These are phyloP conservation scores for Diaporthe velutina DNA, from an alignment of 2,329 filamentous ascomycete genomes.

Conservation along the genomic window DNA sequence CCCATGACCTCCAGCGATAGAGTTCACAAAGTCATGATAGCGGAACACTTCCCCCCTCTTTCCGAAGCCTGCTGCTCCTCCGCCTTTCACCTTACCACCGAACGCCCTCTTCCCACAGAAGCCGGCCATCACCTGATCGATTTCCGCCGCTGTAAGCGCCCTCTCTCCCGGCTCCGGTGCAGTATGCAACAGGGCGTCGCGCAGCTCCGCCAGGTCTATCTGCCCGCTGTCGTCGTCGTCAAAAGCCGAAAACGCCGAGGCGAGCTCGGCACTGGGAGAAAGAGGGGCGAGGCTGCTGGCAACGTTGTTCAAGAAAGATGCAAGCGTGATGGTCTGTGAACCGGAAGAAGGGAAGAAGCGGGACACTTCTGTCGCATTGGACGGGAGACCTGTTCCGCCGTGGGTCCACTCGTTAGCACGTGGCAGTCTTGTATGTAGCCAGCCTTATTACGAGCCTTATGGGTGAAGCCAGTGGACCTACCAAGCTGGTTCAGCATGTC, in stretches of 20 bases:
- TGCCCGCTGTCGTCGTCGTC: constrained; percentile 97
- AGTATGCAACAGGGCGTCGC: constrained; percentile 86
- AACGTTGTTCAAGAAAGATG: constrained; percentile 86
- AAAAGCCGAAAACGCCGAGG: constrained; percentile 93
- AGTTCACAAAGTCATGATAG: constrained; percentile 91
- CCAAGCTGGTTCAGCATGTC: constrained; percentile 91
- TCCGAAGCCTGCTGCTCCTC: constrained; percentile 63
- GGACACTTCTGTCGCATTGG: constrained; percentile 77
- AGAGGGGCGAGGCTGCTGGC: constrained; percentile 80
- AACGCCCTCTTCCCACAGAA: constrained; percentile 90
- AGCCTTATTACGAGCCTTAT: constrained; percentile 16
- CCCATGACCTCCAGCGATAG: constrained; percentile 68
- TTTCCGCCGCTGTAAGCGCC: constrained; percentile 76
- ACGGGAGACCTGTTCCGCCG: constrained; percentile 74
- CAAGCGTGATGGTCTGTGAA: constrained; percentile 80
- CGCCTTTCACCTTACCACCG: constrained; percentile 72
- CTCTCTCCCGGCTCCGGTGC: constrained; percentile 79
- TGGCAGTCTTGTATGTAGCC: constrained; percentile 21
- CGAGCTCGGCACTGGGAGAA: constrained; percentile 82
- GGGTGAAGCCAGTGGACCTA: constrained; percentile 50
- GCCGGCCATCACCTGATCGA: constrained; percentile 88
- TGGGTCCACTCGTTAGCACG: neutral
- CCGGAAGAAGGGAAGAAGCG: constrained; percentile 84
- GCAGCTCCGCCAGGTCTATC: constrained; percentile 85
- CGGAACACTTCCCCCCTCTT: constrained; percentile 90